Percentiles rank a stretch among this genome's conserved stretches.
phyloP scores from a whole-genome alignment of 2,329 filamentous ascomycete genomes.

The Aureobasidium zeae region DNA sequence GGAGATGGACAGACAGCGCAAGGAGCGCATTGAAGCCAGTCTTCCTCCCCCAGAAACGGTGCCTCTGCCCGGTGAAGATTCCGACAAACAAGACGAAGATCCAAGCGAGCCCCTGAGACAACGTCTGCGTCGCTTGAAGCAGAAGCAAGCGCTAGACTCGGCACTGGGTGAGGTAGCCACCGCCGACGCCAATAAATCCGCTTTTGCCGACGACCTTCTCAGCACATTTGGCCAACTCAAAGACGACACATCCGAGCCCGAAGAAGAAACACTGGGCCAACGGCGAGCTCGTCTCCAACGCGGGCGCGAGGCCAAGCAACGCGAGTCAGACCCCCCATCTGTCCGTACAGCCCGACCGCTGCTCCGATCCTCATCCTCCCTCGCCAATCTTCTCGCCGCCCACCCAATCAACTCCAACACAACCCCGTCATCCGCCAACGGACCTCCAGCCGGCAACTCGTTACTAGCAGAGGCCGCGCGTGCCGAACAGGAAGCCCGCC shows the following conservation, averaged over 20 bases:
- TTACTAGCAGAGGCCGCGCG: constrained; percentile 7
- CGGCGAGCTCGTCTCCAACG: constrained; percentile 64
- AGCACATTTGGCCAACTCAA: constrained; percentile 34
- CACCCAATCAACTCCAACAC: constrained; percentile 35
- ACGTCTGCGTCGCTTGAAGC: constrained; percentile 55
- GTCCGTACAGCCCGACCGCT: constrained; percentile 32
- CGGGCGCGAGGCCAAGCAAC: constrained; percentile 44
- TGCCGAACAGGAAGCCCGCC: constrained; percentile 2
- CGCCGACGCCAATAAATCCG: constrained; percentile 31
- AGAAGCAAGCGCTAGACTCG: constrained; percentile 42
- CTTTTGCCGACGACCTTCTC: constrained; percentile 62
- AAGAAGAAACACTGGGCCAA: constrained; percentile 72
- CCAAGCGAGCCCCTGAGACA: constrained; percentile 56
- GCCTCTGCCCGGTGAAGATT: constrained; percentile 19
- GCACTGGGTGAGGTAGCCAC: constrained; percentile 38
- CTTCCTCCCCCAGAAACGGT: constrained; percentile 18
- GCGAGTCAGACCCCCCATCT: not conserved
- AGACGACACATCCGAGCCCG: constrained; percentile 32
- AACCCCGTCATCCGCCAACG: constrained; percentile 23
- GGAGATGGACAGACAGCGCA: constrained; percentile 24
- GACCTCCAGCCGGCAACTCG: constrained; percentile 23
- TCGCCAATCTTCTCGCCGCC: constrained; percentile 53
- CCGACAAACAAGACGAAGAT: constrained; percentile 30
- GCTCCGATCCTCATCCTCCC: constrained; percentile 40
- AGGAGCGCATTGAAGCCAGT: constrained; percentile 24